Base-by-base conservation (phyloP, 2,329 filamentous ascomycete species). In the Didymella pomorum region DNA sequence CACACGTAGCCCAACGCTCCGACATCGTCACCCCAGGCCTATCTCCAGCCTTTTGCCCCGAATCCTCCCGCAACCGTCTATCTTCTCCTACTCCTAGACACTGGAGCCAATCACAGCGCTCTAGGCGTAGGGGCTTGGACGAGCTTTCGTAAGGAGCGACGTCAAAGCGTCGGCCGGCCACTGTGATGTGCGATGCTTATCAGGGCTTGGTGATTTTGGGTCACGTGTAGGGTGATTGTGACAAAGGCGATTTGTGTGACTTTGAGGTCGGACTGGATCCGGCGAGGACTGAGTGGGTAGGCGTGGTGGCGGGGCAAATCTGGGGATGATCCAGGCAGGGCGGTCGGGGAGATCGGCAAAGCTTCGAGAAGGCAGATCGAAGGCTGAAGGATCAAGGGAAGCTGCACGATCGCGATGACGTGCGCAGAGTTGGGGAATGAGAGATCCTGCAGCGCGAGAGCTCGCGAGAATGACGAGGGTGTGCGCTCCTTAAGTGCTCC, bases 1-100 rank as follows among this genome's bases (percentile, higher is more conserved):
- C 50, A 54, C 56, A 58, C 56, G 39, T 50, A 54, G 56, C 14
- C n/a, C 39, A 28, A 28, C 45, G 56, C 48, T 42, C 56, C 50
- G 56, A 58, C 45, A 58, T 58, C 56, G 56, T 58, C 56, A 54
- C 50, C 50, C 45, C 46, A 46, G 39, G 50, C 56, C 56, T 58
- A 51, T 58, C 56, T 58, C 20, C 39, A 43, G 39, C n/a, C 41
- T 42, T 14, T n/a, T n/a, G 26, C 45, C 37, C 50, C 50, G 50
- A 58, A 46, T 46, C 26, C 16, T 54, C 33, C 56, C 56, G 56
- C 56, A 58, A 25, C 8, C 56, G 56, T 58, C 50, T 46, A 58
- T 54, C 39, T 41, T 50, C 45, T 46, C 33, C 55, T 50, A 50
- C 50, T 58, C 50, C 51, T 11, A 54, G 41, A 39, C 4, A 20